phyloP scores from a whole-genome alignment of 2,329 filamentous ascomycete genomes.

The Fusarium subtropicale region DNA sequence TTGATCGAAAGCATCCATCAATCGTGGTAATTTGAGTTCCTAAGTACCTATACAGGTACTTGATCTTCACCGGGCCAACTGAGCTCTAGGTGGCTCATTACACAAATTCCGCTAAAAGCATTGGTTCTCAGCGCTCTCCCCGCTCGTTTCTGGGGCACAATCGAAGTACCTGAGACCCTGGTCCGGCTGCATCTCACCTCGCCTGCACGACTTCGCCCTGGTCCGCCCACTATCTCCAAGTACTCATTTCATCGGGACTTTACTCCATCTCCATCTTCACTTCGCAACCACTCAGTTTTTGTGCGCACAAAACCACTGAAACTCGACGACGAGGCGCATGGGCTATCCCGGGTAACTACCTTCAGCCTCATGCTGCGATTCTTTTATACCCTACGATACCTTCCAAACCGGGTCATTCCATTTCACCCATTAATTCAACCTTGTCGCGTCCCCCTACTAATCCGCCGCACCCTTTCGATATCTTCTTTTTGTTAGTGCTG shows the following conservation, averaged over 20 bases:
- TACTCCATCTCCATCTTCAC: conserved; percentile 43
- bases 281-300: conserved; percentile 45
- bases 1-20: conserved; percentile 19
- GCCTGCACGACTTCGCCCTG: conserved; percentile 38
- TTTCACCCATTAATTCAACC: conserved; percentile 10
- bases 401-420: not conserved
- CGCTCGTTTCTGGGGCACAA: conserved; percentile 30
- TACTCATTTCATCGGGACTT: conserved; percentile 46
- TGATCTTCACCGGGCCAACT: conserved; percentile 28
- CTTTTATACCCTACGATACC: conserved; percentile 13
- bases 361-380: conserved; percentile 36
- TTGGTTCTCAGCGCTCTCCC: conserved; percentile 35
- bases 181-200: conserved; percentile 30
- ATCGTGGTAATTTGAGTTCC: not conserved
- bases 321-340: conserved; percentile 43
- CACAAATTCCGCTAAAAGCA: conserved; percentile 33
- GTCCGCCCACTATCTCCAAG: conserved; percentile 41
- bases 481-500: conserved; percentile 24
- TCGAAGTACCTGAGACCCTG: conserved; percentile 38
- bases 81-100: conserved; percentile 25
- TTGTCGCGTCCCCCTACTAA: conserved; percentile 13
- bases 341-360: conserved; percentile 25
- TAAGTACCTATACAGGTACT: not conserved
- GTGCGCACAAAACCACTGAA: conserved; percentile 43
- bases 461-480: conserved; percentile 24